Evolutionary conservation across 768 basidiomycete genomes (phyloP), one percentile per base, ranked within the genome.

Genomic region (Wakefieldia striispora): DNA sequence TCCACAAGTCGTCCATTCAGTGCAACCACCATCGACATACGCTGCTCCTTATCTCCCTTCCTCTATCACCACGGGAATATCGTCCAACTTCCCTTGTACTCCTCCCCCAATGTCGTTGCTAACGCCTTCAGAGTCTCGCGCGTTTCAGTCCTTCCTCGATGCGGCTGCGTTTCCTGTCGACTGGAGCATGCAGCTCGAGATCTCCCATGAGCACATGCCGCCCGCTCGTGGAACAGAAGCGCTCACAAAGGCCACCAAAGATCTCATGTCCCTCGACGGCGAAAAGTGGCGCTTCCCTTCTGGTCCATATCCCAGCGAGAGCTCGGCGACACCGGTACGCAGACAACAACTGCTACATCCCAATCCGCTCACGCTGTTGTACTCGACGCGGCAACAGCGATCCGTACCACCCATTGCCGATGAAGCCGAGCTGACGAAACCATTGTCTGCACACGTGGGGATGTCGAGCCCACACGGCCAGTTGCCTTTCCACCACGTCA

Each of bases 201-300:
- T 51, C 51, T 70, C 51, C 21, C 70, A 73, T 40, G 74, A 80
- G 43, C 75, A 79, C 51, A 68, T 79, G 57, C 72, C 76, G 31
- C 76, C 77, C 11, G 67, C 76, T 45, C 79, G 71, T 48, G 81
- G 80, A 51, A 81, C 73, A 49, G 82, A 86, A 46, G 82, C 83
- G 2, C 76, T 92, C 46, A 71, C 84, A 45, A 86, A 85, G 68
- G 88, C 88, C 0, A 91, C 89, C 0, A 89, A 87, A 66, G 87
- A 91, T 66, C 79, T 92, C 38, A 89, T 92, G 83, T 75, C 86
- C 4, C 74, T 90, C 23, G 86, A 86, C 50, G 57, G 53, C 12
- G 73, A 67, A 13, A 68, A 62, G 7, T 82, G 71, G 74, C 62
- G 60, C 23, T 59, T 62, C 43, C 63, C 62, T 3, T 54, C 66